Base-by-base conservation (phyloP, 495 filamentous ascomycete species). In the Talaromyces trachyspermus region DNA sequence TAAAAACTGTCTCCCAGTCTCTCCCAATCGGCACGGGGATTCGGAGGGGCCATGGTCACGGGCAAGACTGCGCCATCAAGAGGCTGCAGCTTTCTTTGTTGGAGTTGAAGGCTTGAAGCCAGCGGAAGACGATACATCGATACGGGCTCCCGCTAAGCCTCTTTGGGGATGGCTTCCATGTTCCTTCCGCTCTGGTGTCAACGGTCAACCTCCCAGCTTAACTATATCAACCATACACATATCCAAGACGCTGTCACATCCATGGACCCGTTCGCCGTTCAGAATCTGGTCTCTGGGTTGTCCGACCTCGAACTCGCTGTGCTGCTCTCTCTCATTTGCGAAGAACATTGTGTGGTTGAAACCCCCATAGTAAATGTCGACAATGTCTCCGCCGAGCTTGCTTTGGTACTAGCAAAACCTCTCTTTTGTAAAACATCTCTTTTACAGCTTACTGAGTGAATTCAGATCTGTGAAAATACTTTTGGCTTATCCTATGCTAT, bases 21-120 rank as follows among this genome's bases (percentile, higher is more conserved):
- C 71, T 95, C 89, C 92, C 92, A 98, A 59, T 88, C 86, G 54
- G 89, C 83, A 35, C 88, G 90, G 45, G 92, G 88, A 68, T 72
- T 76, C 41, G 69, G 66, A 19, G 67, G 66, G 30, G 63, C 67
- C 68, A 74, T 72, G 14, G 14, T 17, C 14, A 24, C 18, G 3
- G 22, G 11, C 24, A 5, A 1, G 10, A 23, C 44, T 36, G 29
- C 44, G 44, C 30, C 29, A 46, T 46, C 17, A 25, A 36, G 29
- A 33, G 19, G 44, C 42, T 14, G 15, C 42, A 26, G 12, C 12
- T 7, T 30, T 30, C 7, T 30, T 30, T 32, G 29, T n/a, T 2
- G 14, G 29, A 32, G 29, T 2, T 20, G 22, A 9, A 40, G 8
- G 8, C 6, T 17, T 20, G 6, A 9, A 26, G 23, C 2, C 1